Evolutionary conservation across 1,284 basidiomycete species (phyloP).

Genomic region (Pseudozyma sp.): DNA sequence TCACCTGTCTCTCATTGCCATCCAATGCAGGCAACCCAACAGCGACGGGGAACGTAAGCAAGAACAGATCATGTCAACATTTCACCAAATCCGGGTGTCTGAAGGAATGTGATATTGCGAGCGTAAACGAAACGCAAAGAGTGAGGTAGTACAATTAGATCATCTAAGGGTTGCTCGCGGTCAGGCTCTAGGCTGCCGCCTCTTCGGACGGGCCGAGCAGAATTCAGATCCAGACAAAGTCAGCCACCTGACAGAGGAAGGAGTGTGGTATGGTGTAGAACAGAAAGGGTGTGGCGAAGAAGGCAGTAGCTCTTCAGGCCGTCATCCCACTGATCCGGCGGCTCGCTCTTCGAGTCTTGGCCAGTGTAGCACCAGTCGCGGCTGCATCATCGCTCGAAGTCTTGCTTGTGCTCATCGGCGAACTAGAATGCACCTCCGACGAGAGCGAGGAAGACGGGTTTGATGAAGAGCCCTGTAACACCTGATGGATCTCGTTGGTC

Average conservation of each 20-base stretch:
- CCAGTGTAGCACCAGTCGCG: neutral
- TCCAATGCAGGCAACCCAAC: too few species aligned
- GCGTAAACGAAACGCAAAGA: too few species aligned
- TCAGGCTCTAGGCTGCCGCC: slow-evolving; percentile 4
- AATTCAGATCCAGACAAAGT: too few species aligned
- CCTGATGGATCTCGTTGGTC: slow-evolving; percentile 20
- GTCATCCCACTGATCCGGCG: slow-evolving; percentile 36
- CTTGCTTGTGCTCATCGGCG: slow-evolving; percentile 15
- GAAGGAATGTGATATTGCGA: too few species aligned
- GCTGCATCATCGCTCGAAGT: slow-evolving; percentile 11
- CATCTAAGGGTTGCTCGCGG: neutral
- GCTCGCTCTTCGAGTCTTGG: slow-evolving; percentile 26
- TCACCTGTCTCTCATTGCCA: too few species aligned
- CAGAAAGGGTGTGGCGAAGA: slow-evolving; percentile 7
- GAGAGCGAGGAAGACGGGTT: slow-evolving; percentile 16
- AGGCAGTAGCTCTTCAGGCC: slow-evolving; percentile 2
- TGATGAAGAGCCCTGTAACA: slow-evolving; percentile 15
- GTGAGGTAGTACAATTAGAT: too few species aligned
- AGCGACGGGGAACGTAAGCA: too few species aligned
- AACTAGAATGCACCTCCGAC: slow-evolving; percentile 21
- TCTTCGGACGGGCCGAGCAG: neutral
- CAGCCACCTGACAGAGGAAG: neutral
- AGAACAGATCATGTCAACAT: too few species aligned
- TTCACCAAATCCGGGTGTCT: too few species aligned
- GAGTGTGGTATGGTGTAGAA: neutral